Evolutionary conservation across 768 basidiomycete species (phyloP).

Genomic region (Lyophyllum shimeji): DNA sequence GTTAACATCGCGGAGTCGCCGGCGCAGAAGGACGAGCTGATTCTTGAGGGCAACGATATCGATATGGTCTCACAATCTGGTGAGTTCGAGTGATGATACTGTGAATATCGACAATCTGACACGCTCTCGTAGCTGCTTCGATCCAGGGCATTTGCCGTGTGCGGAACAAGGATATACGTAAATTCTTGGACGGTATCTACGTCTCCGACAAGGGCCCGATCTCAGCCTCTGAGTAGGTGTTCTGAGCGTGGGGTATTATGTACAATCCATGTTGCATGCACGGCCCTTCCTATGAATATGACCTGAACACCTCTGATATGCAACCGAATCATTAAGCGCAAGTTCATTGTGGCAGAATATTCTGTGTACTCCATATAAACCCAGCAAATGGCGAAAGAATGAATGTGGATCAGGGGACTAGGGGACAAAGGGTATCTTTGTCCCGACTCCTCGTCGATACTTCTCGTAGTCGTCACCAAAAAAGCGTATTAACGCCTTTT

Average conservation of each 20-base stretch:
- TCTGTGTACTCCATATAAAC: neutral
- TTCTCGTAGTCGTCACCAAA: conserved; percentile 85
- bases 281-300: conserved; percentile 11
- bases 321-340: neutral
- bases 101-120: conserved; percentile 1
- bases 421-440: conserved; percentile 83
- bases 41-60: conserved; percentile 93
- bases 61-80: conserved; percentile 97
- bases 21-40: conserved; percentile 92
- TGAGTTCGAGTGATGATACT: conserved; percentile 26
- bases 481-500: conserved; percentile 74
- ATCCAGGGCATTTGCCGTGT: conserved; percentile 97
- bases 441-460: conserved; percentile 79
- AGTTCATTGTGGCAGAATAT: neutral
- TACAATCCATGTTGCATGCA: conserved; percentile 8
- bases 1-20: conserved; percentile 84
- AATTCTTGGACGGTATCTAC: conserved; percentile 95
- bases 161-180: conserved; percentile 99
- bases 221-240: conserved; percentile 41
- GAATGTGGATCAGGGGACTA: conserved; percentile 27
- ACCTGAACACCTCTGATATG: conserved; percentile 3
- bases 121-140: conserved; percentile 65
- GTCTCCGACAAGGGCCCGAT: conserved; percentile 82
- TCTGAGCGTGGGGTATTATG: conserved; percentile 8
- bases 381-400: neutral